Base-by-base conservation (phyloP, 768 basidiomycete genomes). In the Boletales sp. region DNA sequence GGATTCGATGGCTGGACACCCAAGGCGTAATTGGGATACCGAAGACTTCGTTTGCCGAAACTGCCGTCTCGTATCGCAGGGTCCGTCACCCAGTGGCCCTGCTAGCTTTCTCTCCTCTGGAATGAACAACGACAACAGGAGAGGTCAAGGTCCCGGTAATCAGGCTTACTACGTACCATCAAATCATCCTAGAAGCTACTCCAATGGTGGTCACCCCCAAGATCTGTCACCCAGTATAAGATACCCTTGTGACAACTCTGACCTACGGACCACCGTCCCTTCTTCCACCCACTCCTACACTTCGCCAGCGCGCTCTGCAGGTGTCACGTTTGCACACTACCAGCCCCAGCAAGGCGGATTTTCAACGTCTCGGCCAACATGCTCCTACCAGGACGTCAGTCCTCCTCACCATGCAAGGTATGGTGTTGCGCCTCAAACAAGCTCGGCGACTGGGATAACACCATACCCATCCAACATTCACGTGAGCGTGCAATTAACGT, bases 21-120 rank as follows among this genome's bases (percentile, higher is more conserved):
- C 78, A 5, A 78, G 74, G 56, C 82, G 92, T 17, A 83, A 94
- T 57, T 96, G 94, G 94, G 81, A 89, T 44, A 62, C 71, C n/a
- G 89, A 87, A 47, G 88, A 93, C 37, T 96, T 96, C 63, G 66
- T 83, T 52, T 94, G 90, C 65, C 71, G 70, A 41, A 72, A 72
- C 32, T 92, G 90, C 66, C 77, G 59, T 40, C 39, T 52, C 18
- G 48, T 46, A 42, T 49, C 53, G 17, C 57, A 45, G 47, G 43
- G 32, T 21, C 49, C 50, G 14, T 54, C 58, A 8, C 21, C 53
- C 31, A 49, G 37, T 33, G 41, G 43, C 21, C 32, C 53, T 38
- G 18, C 54, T 9, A 25, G 32, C 19, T 25, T 55, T 39, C 51
- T 37, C 41, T 41, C 55, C 5, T 50, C 28, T 15, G 53, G 51